Conservation (phyloP, 1,284 basidiomycete genomes). For the Heliocybe sulcata region DNA sequence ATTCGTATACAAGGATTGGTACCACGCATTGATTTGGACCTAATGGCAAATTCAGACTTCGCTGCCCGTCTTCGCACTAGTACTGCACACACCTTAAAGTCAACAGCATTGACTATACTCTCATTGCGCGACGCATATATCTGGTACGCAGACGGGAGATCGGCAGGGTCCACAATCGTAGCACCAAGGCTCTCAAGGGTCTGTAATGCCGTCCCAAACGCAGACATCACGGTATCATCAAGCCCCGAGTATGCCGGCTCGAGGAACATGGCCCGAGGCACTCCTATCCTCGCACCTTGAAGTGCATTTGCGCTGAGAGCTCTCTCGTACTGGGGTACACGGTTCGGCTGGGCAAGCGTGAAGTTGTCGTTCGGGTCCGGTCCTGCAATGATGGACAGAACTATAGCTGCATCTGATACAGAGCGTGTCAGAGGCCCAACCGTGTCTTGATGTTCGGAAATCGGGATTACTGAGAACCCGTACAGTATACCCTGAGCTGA, state of each 20-base stretch:
- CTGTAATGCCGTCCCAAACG: conserved; percentile 42
- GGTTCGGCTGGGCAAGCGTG: conserved; percentile 46
- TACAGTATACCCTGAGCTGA: not conserved
- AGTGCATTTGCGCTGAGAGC: conserved; percentile 43
- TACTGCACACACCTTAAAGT: conserved; percentile 44
- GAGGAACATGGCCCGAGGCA: conserved; percentile 35
- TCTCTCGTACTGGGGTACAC: conserved; percentile 47
- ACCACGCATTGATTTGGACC: conserved; percentile 46
- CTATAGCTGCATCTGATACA: conserved; percentile 50
- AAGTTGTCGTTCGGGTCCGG: conserved; percentile 53
- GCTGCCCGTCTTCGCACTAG: not conserved
- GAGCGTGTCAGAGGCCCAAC: conserved; percentile 57
- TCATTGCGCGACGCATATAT: conserved; percentile 44
- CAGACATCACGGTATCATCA: conserved; percentile 34
- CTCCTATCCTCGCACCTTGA: conserved; percentile 51
- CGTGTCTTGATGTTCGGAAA: conserved; percentile 57
- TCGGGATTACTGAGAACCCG: conserved; percentile 40
- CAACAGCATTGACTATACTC: conserved; percentile 40
- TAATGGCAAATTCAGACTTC: conserved; percentile 13
- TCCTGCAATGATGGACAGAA: conserved; percentile 57
- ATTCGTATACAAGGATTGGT: conserved; percentile 32
- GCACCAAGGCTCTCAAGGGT: conserved; percentile 46
- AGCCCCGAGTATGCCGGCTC: conserved; percentile 34
- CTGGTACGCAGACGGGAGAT: conserved; percentile 49
- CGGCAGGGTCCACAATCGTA: conserved; percentile 53